Base-by-base conservation (phyloP, 23 red algal genomes). In the Chondrus crispus region DNA sequence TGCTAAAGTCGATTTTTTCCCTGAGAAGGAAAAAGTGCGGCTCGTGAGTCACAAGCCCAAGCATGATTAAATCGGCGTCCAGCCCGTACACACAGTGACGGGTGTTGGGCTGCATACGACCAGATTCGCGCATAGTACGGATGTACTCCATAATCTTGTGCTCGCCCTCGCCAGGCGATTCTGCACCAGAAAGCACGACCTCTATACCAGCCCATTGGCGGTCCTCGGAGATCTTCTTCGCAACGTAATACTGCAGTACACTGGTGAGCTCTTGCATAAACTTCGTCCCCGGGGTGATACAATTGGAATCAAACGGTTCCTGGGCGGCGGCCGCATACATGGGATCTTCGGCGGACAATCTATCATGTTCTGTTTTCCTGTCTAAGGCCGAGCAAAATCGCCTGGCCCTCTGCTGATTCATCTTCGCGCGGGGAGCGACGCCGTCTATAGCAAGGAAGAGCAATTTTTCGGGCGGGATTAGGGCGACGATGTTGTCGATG, bases 101-200 rank as follows among this genome's bases (percentile, higher is more conserved):
- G 41, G 82, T 82, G 49, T 93, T 84, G 9, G 93, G 74, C 26
- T 52, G 39, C 47, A 93, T 44, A 5, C 70, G 66, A 36, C 62
- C 53, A 9, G 82, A 68, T 70, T 84, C 76, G 24, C 92, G 93
- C 40, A 85, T 76, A 32, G 79, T 49, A 24, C 97, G 93, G 66
- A 98, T 98, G 64, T 94, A 94, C 49, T 98, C 91, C 91, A 98
- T 98, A 62, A 98, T 98, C 89, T 98, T 98, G 72, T 98, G 97
- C 88, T 98, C 97, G 71, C 97, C 97, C 62, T 98, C 97, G 30
- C 97, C 97, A 9, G 97, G 97, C 28, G 91, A 93, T 58, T 98
- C 90, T 4, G 97, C 80, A 11, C 94, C 95, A 24, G 93, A 95
- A 9, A 96, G 70, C 19, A 98, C 75, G 20, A 98, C 97, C 24